Evolutionary conservation across 163 green algal genomes (phyloP).

Genomic region (Scenedesmus sp.): DNA sequence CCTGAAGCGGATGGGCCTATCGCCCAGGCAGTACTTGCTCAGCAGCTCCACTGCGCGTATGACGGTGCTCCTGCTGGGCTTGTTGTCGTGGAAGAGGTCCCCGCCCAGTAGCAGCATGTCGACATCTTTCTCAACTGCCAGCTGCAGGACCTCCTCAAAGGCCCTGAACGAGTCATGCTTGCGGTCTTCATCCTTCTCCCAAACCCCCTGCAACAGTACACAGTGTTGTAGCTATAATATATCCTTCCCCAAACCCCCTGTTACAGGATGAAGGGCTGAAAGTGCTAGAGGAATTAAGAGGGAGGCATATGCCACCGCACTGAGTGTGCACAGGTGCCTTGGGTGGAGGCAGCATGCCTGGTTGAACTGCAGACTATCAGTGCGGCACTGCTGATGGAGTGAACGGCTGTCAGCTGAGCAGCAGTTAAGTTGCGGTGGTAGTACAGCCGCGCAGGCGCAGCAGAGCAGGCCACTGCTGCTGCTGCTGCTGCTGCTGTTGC

Average conservation of each 20-base stretch:
- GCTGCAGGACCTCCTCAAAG: constrained; percentile 94
- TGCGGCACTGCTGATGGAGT: not conserved
- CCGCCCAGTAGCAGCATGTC: constrained; percentile 96
- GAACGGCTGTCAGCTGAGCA: not conserved
- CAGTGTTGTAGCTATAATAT: too few species aligned
- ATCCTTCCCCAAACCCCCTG: constrained; percentile 96
- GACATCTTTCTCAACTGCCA: constrained; percentile 73
- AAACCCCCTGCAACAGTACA: constrained; percentile 85
- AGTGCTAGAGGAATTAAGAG: not conserved
- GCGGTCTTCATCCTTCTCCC: constrained; percentile 95
- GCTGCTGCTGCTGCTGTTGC: not conserved
- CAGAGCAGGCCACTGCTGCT: not conserved
- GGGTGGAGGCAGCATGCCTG: not conserved
- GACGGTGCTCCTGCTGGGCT: constrained; percentile 92
- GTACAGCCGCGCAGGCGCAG: not conserved
- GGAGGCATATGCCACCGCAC: not conserved
- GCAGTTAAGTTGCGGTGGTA: not conserved
- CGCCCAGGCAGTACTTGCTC: constrained; percentile 87
- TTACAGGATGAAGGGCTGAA: not conserved
- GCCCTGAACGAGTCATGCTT: constrained; percentile 95
- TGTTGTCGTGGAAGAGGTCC: constrained; percentile 99
- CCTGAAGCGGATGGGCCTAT: constrained; percentile 86
- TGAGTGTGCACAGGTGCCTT: not conserved
- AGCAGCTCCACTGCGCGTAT: constrained; percentile 92
- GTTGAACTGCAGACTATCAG: not conserved